Evolutionary conservation across 768 basidiomycete species (phyloP).

Genomic region (Boletellus ananas): DNA sequence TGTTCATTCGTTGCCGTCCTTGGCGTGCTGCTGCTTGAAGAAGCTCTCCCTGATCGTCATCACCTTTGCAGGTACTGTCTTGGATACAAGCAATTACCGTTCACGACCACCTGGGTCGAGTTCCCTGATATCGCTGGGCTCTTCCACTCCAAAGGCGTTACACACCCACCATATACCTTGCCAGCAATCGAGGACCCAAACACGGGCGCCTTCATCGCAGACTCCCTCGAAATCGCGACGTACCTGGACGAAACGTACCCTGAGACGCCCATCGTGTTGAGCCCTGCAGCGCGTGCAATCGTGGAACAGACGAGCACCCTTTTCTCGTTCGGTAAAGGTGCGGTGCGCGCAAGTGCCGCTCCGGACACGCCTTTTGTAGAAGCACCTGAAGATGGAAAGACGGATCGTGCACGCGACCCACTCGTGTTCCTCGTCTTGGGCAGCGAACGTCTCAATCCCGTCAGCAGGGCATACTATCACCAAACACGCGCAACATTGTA

Average conservation of each 20-base stretch:
- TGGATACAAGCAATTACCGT: constrained; percentile 3
- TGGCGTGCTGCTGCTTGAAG: no score
- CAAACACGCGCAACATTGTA: constrained; percentile 31
- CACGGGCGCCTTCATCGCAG: constrained; percentile 36
- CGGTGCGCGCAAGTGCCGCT: not conserved
- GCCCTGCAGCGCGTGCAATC: constrained; percentile 31
- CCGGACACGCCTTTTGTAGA: no score
- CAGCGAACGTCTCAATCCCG: constrained; percentile 24
- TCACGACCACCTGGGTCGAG: constrained; percentile 36
- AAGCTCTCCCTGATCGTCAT: no score
- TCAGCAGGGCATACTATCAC: constrained; percentile 38
- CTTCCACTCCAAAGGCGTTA: constrained; percentile 28
- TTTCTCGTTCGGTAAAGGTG: constrained; percentile 3
- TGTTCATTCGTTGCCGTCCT: no score
- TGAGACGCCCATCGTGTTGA: constrained; percentile 37
- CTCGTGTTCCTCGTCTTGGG: constrained; percentile 20
- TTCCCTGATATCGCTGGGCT: constrained; percentile 43
- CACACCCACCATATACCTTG: constrained; percentile 34
- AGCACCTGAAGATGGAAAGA: not conserved
- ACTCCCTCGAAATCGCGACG: constrained; percentile 42
- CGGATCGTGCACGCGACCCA: not conserved
- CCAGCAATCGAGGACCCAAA: constrained; percentile 49
- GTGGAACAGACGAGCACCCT: constrained; percentile 31
- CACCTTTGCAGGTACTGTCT: constrained; percentile 35
- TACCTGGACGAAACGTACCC: constrained; percentile 51